Evolutionary conservation across 768 basidiomycete genomes (phyloP), one percentile per base, ranked within the genome.

Genomic region (Gloeophyllum trabeum): DNA sequence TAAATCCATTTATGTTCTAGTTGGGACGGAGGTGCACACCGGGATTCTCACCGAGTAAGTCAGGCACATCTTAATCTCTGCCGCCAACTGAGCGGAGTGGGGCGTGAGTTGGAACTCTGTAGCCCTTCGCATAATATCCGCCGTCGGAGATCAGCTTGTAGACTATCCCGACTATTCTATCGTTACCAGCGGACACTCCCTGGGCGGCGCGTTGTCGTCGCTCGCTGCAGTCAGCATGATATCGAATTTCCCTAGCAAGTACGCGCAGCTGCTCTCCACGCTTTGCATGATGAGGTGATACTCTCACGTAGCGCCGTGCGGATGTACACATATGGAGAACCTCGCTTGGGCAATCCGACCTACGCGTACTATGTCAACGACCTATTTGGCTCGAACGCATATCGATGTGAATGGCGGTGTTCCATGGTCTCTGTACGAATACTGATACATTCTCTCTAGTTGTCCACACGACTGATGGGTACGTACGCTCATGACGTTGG

Each of bases 391-490:
- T 10, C 36, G 36, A 37, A 21, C 36, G 36, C 36, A 19, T 37
- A 10, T 19, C 7, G 36, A 37, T 7, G 36, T 37, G 20, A 10
- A 21, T 10, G 13, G 16, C 7, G 28, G 16, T 7, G 28, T 30
- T 30, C n/a, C n/a, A 30, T 16, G 28, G 16, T 30, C 28, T 7
- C 10, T 30, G 28, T 7, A 30, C 28, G 28, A 16, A 30, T 16
- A 30, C 28, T 30, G 10, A 7, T 30, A 16, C 28, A 16, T 16
- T 30, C 7, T n/a, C n/a, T n/a, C 20, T 24, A 75, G 73, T 70
- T 35, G 72, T 74, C 1, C 71, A 75, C 49, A 65, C 67, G 3
- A 60, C 67, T 38, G 74, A 73, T 43, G 71, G 69, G 71, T 69
- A 12, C 7, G 20, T 13, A 37, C 20, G 36, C 12, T 13, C 10